phyloP scores from a whole-genome alignment of 805 yeast species.

The Metschnikowia kunwiensis region DNA sequence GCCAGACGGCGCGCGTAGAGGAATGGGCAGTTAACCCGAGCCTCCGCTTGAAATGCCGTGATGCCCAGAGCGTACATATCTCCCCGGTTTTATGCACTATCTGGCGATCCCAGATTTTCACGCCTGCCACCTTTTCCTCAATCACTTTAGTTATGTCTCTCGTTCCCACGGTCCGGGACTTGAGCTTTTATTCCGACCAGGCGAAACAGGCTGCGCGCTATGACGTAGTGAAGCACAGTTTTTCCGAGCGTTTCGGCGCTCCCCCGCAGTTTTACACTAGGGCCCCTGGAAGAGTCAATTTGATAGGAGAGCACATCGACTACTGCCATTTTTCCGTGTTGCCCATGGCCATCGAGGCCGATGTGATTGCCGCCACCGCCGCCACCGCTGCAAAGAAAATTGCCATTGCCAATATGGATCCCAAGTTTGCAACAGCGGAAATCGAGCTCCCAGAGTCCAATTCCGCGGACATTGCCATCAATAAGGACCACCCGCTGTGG shows the following conservation, averaged over 20 bases:
- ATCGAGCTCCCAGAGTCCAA: conserved; percentile 45
- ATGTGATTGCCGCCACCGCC: conserved; percentile 53
- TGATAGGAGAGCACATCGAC: conserved; percentile 75
- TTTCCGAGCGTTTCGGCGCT: conserved; percentile 22
- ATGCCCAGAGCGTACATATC: too few relatives aligned
- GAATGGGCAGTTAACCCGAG: not conserved
- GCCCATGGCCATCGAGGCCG: conserved; percentile 70
- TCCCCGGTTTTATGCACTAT: too few relatives aligned
- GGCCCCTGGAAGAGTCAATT: conserved; percentile 74
- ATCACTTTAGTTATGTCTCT: too few relatives aligned
- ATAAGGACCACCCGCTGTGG: conserved; percentile 54
- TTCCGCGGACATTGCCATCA: conserved; percentile 42
- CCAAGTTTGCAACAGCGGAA: conserved; percentile 34
- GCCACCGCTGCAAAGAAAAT: conserved; percentile 13
- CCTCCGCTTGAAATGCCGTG: not conserved
- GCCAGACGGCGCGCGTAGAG: too few relatives aligned
- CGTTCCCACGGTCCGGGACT: conserved; percentile 35
- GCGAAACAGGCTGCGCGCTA: conserved; percentile 28
- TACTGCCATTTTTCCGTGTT: conserved; percentile 63
- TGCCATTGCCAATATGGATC: conserved; percentile 31
- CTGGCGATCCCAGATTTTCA: too few relatives aligned
- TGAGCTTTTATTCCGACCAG: conserved; percentile 35
- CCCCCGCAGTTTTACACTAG: conserved; percentile 50
- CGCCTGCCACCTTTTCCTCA: too few relatives aligned
- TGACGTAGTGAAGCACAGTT: conserved; percentile 22